A percentile compares a stretch with the other conserved stretches of the same genome.
Conservation (phyloP, 371 early-diverging fungal species). For the Coemansia sp. region DNA sequence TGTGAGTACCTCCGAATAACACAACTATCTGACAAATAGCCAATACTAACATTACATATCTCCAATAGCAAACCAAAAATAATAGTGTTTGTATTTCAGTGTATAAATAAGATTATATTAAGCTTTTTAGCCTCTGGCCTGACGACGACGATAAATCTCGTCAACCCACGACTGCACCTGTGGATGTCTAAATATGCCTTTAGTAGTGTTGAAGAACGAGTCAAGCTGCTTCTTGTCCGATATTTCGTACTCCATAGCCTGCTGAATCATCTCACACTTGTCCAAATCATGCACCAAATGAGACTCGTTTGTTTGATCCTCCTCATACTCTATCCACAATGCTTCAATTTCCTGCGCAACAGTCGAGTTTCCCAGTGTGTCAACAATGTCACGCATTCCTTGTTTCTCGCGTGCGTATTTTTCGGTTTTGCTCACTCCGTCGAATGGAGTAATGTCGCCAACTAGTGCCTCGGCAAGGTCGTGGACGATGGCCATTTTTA, state of each 20-base stretch:
- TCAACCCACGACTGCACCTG: conserved; percentile 80
- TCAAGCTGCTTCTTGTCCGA: conserved; percentile 62
- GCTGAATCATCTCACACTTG: conserved; percentile 93
- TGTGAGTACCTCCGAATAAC: too few species aligned
- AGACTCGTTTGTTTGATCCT: conserved; percentile 73
- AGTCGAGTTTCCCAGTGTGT: conserved; percentile 58
- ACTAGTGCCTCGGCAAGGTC: conserved; percentile 89
- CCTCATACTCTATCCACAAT: conserved; percentile 90
- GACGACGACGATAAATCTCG: conserved; percentile 59
- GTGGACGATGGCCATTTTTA: conserved; percentile 90
- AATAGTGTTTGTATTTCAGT: neutral
- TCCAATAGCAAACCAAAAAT: too few species aligned
- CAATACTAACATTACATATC: too few species aligned
- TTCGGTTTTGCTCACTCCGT: conserved; percentile 74
- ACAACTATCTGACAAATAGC: too few species aligned
- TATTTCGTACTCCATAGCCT: conserved; percentile 88
- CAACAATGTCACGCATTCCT: conserved; percentile 68
- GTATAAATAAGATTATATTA: neutral
- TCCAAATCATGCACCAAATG: conserved; percentile 86
- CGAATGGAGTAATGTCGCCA: conserved; percentile 89
- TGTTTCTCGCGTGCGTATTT: conserved; percentile 73
- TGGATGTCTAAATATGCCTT: conserved; percentile 77
- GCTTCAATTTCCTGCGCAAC: conserved; percentile 68
- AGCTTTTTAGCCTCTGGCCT: neutral
- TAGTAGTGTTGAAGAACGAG: conserved; percentile 78